Conservation (phyloP, 306 rosid species). For the Vicia sativa region DNA sequence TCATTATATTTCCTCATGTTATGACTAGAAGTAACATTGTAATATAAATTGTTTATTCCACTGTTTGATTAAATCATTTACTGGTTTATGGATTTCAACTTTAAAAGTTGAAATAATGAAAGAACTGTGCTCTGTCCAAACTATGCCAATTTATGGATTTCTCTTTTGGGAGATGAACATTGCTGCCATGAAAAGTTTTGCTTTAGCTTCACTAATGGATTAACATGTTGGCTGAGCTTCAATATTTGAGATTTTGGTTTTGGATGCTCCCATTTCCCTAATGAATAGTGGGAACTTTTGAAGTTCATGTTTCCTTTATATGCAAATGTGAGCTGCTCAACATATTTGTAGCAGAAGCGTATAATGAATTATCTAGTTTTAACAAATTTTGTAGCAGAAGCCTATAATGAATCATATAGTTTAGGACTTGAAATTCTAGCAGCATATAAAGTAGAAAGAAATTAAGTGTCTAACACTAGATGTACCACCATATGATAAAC, state of each 20-base stretch:
- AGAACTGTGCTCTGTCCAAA: constrained; percentile 23
- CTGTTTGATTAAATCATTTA: constrained; percentile 47
- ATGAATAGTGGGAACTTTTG: background rate
- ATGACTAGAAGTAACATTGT: constrained; percentile 49
- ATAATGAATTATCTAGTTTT: background rate
- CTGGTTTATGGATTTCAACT: constrained; percentile 34
- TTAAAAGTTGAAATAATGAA: constrained; percentile 29
- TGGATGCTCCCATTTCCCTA: background rate
- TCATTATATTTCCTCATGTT: constrained; percentile 42
- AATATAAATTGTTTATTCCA: constrained; percentile 44
- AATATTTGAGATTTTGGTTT: background rate
- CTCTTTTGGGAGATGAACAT: constrained; percentile 20
- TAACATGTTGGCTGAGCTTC: constrained; percentile 4
- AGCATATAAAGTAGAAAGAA: too few species aligned
- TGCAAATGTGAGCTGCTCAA: background rate
- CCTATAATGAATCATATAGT: too few species aligned
- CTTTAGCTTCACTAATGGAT: constrained; percentile 23
- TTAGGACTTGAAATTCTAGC: too few species aligned
- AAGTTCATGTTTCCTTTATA: background rate
- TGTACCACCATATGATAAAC: too few species aligned
- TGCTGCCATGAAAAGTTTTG: constrained; percentile 14
- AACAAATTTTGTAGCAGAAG: too few species aligned
- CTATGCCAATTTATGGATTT: background rate
- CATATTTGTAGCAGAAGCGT: background rate
- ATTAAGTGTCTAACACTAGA: too few species aligned